These are phyloP conservation scores for Lactarius indigo DNA, from an alignment of 768 basidiomycete species.

Conservation along the genomic window DNA sequence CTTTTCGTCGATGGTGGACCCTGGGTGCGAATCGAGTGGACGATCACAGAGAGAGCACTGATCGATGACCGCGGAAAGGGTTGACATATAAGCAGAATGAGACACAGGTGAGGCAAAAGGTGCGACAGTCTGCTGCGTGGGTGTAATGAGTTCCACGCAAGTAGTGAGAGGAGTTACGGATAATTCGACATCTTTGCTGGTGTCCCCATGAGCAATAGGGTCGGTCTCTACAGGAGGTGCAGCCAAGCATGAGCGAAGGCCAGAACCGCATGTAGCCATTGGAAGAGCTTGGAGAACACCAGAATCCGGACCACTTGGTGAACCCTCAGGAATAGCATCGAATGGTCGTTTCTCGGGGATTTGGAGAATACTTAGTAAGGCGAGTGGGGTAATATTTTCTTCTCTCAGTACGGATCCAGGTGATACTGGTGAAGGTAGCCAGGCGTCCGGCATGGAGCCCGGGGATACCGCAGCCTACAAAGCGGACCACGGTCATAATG, in stretches of 20 bases:
- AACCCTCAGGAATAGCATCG: neutral
- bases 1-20: neutral
- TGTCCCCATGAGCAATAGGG: neutral
- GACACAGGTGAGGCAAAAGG: neutral
- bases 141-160: neutral
- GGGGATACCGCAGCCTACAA: slow-evolving; percentile 3
- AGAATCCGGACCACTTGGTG: neutral
- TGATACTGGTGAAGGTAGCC: neutral
- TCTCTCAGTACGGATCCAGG: no score
- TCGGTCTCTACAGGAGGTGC: neutral
- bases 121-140: neutral
- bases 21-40: neutral
- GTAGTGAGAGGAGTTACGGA: neutral
- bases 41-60: neutral
- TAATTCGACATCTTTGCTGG: neutral
- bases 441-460: neutral
- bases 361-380: neutral
- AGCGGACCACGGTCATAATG: neutral
- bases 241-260: neutral
- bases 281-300: neutral
- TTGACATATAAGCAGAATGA: neutral
- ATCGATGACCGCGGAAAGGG: neutral
- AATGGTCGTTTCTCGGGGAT: neutral
- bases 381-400: neutral
- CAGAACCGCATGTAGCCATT: neutral